Conservation (phyloP, 2,329 filamentous ascomycete species). For the Sporothrix luriei region DNA sequence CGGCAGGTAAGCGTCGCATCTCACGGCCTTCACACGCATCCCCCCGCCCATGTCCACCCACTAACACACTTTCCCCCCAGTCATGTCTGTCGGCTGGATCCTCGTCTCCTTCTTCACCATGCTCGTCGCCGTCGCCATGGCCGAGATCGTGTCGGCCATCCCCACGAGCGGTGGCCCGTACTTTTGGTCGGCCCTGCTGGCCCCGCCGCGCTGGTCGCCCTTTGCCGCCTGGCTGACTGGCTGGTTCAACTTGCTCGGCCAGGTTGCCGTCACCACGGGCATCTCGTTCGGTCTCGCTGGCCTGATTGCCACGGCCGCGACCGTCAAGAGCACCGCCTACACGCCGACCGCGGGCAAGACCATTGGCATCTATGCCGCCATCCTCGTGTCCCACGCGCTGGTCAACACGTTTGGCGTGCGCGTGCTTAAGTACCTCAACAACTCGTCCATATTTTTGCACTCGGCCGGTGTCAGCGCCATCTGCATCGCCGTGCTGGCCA, state of each 20-base stretch:
- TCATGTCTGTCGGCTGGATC: slow-evolving; percentile 60
- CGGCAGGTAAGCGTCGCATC: slow-evolving; percentile 40
- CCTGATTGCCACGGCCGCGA: slow-evolving; percentile 45
- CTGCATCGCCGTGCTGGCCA: slow-evolving; percentile 59
- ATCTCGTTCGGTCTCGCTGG: slow-evolving; percentile 48
- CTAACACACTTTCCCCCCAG: slow-evolving; percentile 38
- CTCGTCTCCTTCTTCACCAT: slow-evolving; percentile 59
- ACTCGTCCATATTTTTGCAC: slow-evolving; percentile 58
- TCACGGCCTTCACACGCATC: not conserved
- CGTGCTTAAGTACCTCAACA: slow-evolving; percentile 60
- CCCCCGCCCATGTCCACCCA: not conserved
- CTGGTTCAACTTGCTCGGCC: slow-evolving; percentile 49
- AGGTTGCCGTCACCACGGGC: slow-evolving; percentile 49
- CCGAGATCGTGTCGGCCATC: slow-evolving; percentile 62
- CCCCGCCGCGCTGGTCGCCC: slow-evolving; percentile 49
- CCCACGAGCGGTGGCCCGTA: slow-evolving; percentile 62
- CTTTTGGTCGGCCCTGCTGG: slow-evolving; percentile 62
- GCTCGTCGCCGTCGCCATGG: slow-evolving; percentile 58
- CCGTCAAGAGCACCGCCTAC: slow-evolving; percentile 45
- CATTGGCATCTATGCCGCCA: slow-evolving; percentile 62
- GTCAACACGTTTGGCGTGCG: slow-evolving; percentile 62
- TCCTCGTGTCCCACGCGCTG: slow-evolving; percentile 57
- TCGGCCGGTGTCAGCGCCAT: slow-evolving; percentile 56
- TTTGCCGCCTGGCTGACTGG: slow-evolving; percentile 48
- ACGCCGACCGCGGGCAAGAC: slow-evolving; percentile 51